Evolutionary conservation across 176 grass and related monocot species (phyloP).

Genomic region (Musa itinerans): DNA sequence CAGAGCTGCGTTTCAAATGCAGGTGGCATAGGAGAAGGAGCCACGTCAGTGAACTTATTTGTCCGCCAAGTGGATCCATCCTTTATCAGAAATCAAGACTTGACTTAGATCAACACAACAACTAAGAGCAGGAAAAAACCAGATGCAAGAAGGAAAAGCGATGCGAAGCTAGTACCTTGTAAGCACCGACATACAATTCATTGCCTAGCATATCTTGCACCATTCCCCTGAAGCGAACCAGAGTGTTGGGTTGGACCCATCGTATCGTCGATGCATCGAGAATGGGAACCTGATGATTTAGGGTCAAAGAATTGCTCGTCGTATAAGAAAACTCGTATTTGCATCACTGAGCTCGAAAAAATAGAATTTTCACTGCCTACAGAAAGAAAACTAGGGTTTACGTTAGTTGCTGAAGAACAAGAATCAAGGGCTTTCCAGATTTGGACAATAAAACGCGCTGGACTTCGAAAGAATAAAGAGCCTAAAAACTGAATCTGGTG

Average conservation of each 20-base stretch:
- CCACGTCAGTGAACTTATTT: conserved; percentile 72
- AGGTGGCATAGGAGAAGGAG: conserved; percentile 44
- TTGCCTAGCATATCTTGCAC: conserved; percentile 96
- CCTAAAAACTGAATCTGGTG: too few species aligned
- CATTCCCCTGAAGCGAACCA: conserved; percentile 74
- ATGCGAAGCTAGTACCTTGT: conserved; percentile 45
- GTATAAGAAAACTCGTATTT: background rate
- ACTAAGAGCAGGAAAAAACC: background rate
- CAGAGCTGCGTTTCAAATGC: conserved; percentile 66
- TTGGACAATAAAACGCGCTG: too few species aligned
- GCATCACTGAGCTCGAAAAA: background rate
- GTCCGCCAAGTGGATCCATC: conserved; percentile 82
- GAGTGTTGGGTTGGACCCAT: conserved; percentile 80
- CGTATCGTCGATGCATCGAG: conserved; percentile 49
- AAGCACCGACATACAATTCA: conserved; percentile 78
- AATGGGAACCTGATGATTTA: conserved; percentile 51
- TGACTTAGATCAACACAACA: background rate
- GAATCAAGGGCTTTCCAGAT: too few species aligned
- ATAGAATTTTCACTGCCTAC: background rate
- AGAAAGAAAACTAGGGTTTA: background rate
- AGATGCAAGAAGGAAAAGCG: background rate
- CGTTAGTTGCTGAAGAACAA: too few species aligned
- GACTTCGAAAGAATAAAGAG: too few species aligned
- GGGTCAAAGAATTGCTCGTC: background rate
- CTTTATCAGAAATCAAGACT: conserved; percentile 21